Conservation (phyloP, 1,139 yeast species). For the Blastobotrys raffinosifermentans region DNA sequence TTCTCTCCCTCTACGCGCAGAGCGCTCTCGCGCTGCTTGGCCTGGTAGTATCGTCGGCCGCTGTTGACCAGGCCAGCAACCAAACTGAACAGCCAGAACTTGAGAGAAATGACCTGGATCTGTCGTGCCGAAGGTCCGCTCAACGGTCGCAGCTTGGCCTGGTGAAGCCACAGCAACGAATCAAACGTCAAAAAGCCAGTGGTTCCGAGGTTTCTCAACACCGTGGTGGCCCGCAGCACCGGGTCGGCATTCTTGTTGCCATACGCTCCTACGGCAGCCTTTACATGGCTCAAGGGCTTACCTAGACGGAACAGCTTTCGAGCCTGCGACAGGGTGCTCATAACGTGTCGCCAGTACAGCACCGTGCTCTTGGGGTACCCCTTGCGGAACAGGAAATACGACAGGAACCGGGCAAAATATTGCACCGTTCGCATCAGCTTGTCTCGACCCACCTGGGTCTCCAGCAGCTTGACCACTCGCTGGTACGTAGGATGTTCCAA, state of each 20-base stretch:
- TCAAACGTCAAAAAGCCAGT: slow-evolving; percentile 74
- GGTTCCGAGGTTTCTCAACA: slow-evolving; percentile 65
- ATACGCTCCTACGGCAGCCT: slow-evolving; percentile 60
- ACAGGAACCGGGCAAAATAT: slow-evolving; percentile 68
- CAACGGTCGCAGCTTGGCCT: slow-evolving; percentile 34
- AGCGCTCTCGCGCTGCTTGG: slow-evolving; percentile 35
- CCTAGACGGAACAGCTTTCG: slow-evolving; percentile 83
- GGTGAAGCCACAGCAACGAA: slow-evolving; percentile 62
- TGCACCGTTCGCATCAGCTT: slow-evolving; percentile 77
- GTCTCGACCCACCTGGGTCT: slow-evolving; percentile 57
- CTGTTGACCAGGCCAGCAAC: slow-evolving; percentile 57
- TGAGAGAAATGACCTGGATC: slow-evolving; percentile 34
- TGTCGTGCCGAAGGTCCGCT: slow-evolving; percentile 21
- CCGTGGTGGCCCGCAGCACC: slow-evolving; percentile 50
- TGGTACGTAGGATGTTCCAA: slow-evolving; percentile 59
- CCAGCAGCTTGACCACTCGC: slow-evolving; percentile 45
- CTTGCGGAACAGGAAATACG: slow-evolving; percentile 55
- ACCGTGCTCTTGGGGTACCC: slow-evolving; percentile 52
- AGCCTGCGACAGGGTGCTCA: slow-evolving; percentile 56
- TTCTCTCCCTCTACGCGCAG: slow-evolving; percentile 33
- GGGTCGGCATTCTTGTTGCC: slow-evolving; percentile 71
- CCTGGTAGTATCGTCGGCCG: slow-evolving; percentile 41
- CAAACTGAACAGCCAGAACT: slow-evolving; percentile 77
- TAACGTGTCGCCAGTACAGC: slow-evolving; percentile 46
- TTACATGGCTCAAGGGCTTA: slow-evolving; percentile 73